phyloP scores from a whole-genome alignment of 192 early-diverging fungal genomes.

The Podila minutissima region DNA sequence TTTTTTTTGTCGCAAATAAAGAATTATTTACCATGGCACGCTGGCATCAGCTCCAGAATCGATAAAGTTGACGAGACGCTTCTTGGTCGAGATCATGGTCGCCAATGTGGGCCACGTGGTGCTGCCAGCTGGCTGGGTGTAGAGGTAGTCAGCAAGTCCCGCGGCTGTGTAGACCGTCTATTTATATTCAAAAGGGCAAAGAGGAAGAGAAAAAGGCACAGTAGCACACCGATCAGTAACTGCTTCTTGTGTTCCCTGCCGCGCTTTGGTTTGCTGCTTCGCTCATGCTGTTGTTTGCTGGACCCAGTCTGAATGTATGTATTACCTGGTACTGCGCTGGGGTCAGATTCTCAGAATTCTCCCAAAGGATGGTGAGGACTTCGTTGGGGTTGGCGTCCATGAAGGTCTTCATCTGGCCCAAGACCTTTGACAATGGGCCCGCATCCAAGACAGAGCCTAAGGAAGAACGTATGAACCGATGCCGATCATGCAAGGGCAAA shows the following conservation, averaged over 20 bases:
- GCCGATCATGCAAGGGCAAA: not conserved
- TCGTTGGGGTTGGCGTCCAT: constrained; percentile 74
- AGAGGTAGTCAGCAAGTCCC: constrained; percentile 63
- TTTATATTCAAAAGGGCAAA: not conserved
- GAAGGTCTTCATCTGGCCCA: constrained; percentile 65
- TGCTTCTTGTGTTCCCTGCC: too few species aligned
- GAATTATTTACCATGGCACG: constrained; percentile 68
- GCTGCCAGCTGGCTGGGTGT: constrained; percentile 55
- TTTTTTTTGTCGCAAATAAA: not conserved
- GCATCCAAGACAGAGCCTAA: constrained; percentile 63
- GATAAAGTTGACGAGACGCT: constrained; percentile 71
- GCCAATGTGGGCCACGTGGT: constrained; percentile 76
- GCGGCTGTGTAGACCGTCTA: constrained; percentile 59
- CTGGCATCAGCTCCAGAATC: constrained; percentile 65
- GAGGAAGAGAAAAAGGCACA: not conserved
- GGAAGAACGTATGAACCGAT: not conserved
- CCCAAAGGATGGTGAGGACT: constrained; percentile 81
- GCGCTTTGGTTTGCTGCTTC: too few species aligned
- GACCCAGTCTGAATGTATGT: not conserved
- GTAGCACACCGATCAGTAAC: not conserved
- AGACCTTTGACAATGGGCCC: constrained; percentile 63
- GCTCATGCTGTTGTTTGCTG: not conserved
- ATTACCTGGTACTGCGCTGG: constrained; percentile 56
- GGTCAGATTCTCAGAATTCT: constrained; percentile 66
- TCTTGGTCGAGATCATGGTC: constrained; percentile 69